Evolutionary conservation across 2,329 filamentous ascomycete species (phyloP), one percentile per base, ranked within the genome.

Genomic region (Stachybotrys chlorohalonatus): DNA sequence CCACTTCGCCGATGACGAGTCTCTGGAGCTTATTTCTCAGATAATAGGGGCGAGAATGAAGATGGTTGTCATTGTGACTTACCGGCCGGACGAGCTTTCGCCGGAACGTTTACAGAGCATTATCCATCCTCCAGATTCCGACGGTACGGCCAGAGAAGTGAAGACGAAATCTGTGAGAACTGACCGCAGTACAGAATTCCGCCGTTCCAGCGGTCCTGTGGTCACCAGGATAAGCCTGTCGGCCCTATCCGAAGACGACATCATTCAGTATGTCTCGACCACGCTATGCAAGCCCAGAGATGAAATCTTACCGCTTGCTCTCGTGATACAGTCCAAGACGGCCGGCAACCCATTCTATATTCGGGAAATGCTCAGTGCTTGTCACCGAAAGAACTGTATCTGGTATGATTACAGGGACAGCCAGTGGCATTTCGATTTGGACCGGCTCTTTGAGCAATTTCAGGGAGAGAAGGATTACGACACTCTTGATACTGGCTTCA

Each of bases 301-400:
- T 39, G 87, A 90, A 50, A 81, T 94, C 1, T 74, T 89, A 1
- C 86, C 91, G 0, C 75, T 97, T 16, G 88, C 89, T 2, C 82
- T 91, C 7, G 89, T 96, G 9, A 84, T 96, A 6, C 89, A 95
- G 67, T 91, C 93, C 63, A 95, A 94, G 72, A 93, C 89, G 8
- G 82, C 82, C 31, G 92, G 92, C 1, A 96, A 95, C 58, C 87
- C 91, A 0, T 96, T 96, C 64, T 95, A 94, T 64, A 88, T 96
- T 68, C 81, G 90, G 54, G 90, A 96, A 70, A 95, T 96, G 81
- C 80, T 96, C 5, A 89, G 89, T 64, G 86, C 87, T 3, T 95
- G 90, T 66, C 86, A 95, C 67, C 84, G 89, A 47, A 94, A 90
- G 65, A 86, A 86, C 60, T 95, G 89, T 67, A 87, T 96, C 52